Evolutionary conservation across 768 basidiomycete species (phyloP), one percentile per base, ranked within the genome.

Genomic region (Guyanaporus albipodus): DNA sequence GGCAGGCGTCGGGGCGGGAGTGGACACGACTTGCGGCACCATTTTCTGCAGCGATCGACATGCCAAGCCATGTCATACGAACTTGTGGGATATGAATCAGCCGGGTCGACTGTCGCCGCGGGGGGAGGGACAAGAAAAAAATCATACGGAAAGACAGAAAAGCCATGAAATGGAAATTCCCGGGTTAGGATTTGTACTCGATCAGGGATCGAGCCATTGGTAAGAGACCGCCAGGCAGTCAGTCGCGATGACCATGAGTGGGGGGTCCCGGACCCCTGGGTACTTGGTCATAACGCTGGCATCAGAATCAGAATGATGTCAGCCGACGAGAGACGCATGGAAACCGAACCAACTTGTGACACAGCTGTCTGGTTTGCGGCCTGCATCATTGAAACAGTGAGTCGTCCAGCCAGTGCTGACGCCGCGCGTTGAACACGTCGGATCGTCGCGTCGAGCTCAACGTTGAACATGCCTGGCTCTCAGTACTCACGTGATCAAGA

Each of bases 161-260:
- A n/a, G 42, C 14, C n/a, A 40, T 9, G 36, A 34, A 56, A 56
- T 42, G 39, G 48, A 60, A 48, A 57, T 54, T 44, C 39, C 34
- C 27, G 0, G n/a, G 31, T 36, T 36, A 42, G 46, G 46, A 38
- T 52, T 23, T 39, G 35, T 46, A 35, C 44, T 37, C 51, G 60
- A 62, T 62, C 59, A 50, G 12, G 26, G 54, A 62, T 56, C 56
- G 51, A 9, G 41, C n/a, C n/a, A n/a, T n/a, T n/a, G n/a, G 22
- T 50, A 38, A 31, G 23, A 36, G 7, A 15, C 7, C 5, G 31
- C n/a, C 33, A 23, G 18, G 44, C 36, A 44, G 31, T 32, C 31
- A 19, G 27, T 29, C n/a, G n/a, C n/a, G n/a, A n/a, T n/a, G n/a
- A n/a, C n/a, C n/a, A n/a, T n/a, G n/a, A n/a, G n/a, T n/a, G n/a